Evolutionary conservation across 1,139 yeast species (phyloP).

Genomic region (Williopsis jadinii): DNA sequence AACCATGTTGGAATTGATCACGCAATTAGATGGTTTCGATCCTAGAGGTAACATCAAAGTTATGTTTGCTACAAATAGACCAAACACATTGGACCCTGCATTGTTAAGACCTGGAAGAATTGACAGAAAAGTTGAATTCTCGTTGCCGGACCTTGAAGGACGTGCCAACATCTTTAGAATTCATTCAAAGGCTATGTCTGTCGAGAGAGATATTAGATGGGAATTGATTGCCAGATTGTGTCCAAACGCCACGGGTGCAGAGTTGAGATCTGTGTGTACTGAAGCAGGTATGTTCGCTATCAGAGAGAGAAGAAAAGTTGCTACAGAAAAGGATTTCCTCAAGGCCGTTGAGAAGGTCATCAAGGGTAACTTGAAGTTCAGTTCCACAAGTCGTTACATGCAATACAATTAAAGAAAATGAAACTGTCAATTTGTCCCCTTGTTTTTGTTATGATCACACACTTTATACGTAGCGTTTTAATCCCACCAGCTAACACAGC

Average conservation of each 20-base stretch:
- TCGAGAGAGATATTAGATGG: slow-evolving; percentile 97
- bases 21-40: slow-evolving; percentile 96
- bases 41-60: slow-evolving; percentile 98
- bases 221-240: slow-evolving; percentile 93
- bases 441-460: too few relatives aligned
- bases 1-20: slow-evolving; percentile 96
- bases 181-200: slow-evolving; percentile 95
- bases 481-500: slow-evolving; percentile 96
- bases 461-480: slow-evolving; percentile 16
- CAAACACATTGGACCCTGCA: slow-evolving; percentile 97
- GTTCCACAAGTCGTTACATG: slow-evolving; percentile 96
- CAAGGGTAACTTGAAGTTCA: slow-evolving; percentile 95
- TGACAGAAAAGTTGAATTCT: slow-evolving; percentile 95
- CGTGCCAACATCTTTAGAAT: slow-evolving; percentile 95
- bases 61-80: slow-evolving; percentile 98
- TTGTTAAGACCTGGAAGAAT: slow-evolving; percentile 96
- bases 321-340: slow-evolving; percentile 93
- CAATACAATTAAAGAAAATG: slow-evolving; percentile 63
- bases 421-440: too few relatives aligned
- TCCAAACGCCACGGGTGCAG: slow-evolving; percentile 98
- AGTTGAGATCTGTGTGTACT: slow-evolving; percentile 90
- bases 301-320: slow-evolving; percentile 95
- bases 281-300: slow-evolving; percentile 99
- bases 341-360: slow-evolving; percentile 98
- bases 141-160: slow-evolving; percentile 94